Evolutionary conservation across 768 basidiomycete species (phyloP).

Genomic region (Lentinula sp.): DNA sequence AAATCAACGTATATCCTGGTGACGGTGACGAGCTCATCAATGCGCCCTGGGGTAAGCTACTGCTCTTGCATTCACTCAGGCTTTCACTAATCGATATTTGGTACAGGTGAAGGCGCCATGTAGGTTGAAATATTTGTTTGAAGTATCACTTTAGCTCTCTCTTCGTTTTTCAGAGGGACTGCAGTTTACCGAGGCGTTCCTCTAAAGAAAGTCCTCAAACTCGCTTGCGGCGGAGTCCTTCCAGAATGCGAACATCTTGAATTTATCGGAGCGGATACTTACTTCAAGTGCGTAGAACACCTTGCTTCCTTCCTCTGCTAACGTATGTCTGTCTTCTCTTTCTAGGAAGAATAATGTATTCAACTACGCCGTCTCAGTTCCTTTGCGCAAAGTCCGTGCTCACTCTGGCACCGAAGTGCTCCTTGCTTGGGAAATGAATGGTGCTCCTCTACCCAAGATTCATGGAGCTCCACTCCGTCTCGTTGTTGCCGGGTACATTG

Average conservation of each 20-base stretch:
- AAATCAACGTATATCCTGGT: conserved; percentile 46
- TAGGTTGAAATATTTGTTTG: conserved; percentile 13
- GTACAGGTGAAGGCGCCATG: conserved; percentile 41
- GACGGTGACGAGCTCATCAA: conserved; percentile 50
- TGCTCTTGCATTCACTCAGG: background rate
- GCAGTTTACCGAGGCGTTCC: conserved; percentile 47
- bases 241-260: conserved; percentile 46
- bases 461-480: conserved; percentile 46
- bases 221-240: conserved; percentile 42
- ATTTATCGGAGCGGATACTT: conserved; percentile 52
- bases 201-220: conserved; percentile 47
- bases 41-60: conserved; percentile 36
- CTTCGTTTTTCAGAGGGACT: conserved; percentile 30
- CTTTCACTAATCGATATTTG: background rate
- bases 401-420: conserved; percentile 35
- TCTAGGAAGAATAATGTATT: conserved; percentile 26
- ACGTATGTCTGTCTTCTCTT: background rate
- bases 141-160: background rate
- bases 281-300: conserved; percentile 36
- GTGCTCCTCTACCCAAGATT: conserved; percentile 40
- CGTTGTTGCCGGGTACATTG: conserved; percentile 49
- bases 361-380: conserved; percentile 42
- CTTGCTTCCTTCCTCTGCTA: background rate
- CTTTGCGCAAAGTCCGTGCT: conserved; percentile 39
- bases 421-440: conserved; percentile 50